Evolutionary conservation across 2,329 filamentous ascomycete species (phyloP).

Genomic region (Cercospora sojina): DNA sequence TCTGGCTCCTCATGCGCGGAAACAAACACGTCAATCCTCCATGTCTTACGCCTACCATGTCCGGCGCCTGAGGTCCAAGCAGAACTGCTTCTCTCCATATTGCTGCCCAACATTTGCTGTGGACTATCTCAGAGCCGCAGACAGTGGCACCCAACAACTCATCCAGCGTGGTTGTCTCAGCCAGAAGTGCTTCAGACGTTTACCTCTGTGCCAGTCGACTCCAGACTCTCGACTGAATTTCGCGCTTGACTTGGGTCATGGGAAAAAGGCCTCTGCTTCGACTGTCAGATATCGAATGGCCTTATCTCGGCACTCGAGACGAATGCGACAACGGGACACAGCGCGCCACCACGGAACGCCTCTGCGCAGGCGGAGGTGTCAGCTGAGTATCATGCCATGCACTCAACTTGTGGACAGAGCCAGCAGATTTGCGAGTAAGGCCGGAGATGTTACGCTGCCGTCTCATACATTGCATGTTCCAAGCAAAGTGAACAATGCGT

Average conservation of each 20-base stretch:
- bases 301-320: slow-evolving; percentile 5
- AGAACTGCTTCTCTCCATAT: background rate
- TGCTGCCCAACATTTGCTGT: background rate
- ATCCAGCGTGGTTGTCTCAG: background rate
- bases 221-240: background rate
- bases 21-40: background rate
- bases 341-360: slow-evolving; percentile 1
- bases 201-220: background rate
- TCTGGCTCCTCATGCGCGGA: background rate
- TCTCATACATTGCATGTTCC: background rate
- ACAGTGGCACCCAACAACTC: background rate
- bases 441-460: background rate
- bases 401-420: background rate
- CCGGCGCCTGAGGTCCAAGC: background rate
- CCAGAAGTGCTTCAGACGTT: background rate
- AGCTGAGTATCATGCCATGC: background rate
- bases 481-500: background rate
- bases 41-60: background rate
- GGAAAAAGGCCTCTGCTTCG: background rate
- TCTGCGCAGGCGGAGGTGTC: slow-evolving; percentile 4
- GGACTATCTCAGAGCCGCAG: background rate
- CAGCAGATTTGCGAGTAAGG: background rate
- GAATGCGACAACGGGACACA: background rate
- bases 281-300: background rate
- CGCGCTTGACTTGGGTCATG: background rate